Evolutionary conservation across 73 alveolate species (phyloP), one percentile per base, ranked within the genome.

Genomic region (Paramecium pentaurelia): DNA sequence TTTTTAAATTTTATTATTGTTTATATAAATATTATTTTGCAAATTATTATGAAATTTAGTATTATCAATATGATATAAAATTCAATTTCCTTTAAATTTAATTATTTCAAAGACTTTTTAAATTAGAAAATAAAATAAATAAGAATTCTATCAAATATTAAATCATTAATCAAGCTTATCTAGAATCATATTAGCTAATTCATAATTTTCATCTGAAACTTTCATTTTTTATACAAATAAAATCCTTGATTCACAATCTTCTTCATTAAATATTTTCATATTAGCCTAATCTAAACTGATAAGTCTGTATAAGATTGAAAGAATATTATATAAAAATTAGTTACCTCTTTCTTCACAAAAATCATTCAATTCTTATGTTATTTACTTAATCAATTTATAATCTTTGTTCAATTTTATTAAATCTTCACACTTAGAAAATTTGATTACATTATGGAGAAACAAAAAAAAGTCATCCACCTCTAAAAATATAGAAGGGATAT

Each of bases 181-280:
- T 22, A 54, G 20, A 54, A 54, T 54, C 32, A 54, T 54, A 25
- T 54, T 54, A 0, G 32, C 32, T 54, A 54, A 54, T n/a, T 54
- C 70, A 54, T 54, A 54, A 54, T 54, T 54, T 54, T 54, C 70
- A 54, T 54, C 70, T 18, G 70, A 54, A 6, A 54, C 18, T 54
- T 18, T 54, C 70, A 54, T 54, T 54, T 54, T n/a, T 54, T 54
- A 54, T 6, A 54, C 14, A 54, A 54, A 54, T 16, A 54, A 54
- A 18, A 64, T 64, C 30, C 36, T 64, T 64, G 84, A 64, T 64
- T 64, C 84, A 64, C 84, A 28, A 64, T 64, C 84, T 64, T 64
- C 84, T 25, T 64, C 84, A 64, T 64, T 32, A 64, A 64, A 64
- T 64, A 64, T 64, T 8, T 28, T 64, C 12, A 32, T 5, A 64